Base-by-base conservation (phyloP, 768 basidiomycete species). In the Imleria badia region DNA sequence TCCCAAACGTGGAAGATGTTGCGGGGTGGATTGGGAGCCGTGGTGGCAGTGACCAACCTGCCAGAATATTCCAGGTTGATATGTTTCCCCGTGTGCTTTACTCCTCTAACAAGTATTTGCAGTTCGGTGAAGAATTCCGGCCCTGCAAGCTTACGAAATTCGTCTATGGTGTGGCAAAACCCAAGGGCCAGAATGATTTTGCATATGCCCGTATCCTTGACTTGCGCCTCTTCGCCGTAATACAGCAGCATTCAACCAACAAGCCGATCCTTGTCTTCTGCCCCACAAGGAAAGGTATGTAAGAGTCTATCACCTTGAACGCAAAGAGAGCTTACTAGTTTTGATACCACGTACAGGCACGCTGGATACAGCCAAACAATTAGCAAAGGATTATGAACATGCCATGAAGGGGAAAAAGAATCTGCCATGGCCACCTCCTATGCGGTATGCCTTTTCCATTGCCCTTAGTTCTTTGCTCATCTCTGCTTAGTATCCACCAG, bases 101-200 rank as follows among this genome's bases (percentile, higher is more conserved):
- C 14, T 45, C 31, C 34, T 30, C 43, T 62, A 30, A 59, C 31
- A 26, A 45, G 38, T 3, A 19, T 43, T 7, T 30, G 35, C 53
- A 97, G 93, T 98, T 99, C 58, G 94, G 91, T 11, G 94, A 98
- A 65, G 88, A 91, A 51, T 98, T 84, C 64, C 80, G 96, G 26
- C 94, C 96, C 3, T 95, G 94, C 72, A 84, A 83, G 63, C 78
- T 96, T 7, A 81, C 77, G 4, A 80, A 85, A 48, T 75, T 82
- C 61, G 89, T 97, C 11, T 81, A 91, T 59, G 87, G 88, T 3
- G 81, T 90, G 56, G 76, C 79, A 20, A 81, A 84, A 38, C 69
- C 75, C 38, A 83, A 77, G 58, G 76, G 78, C 44, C 79, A 82
- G 48, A 96, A 94, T 61, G 91, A 93, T 58, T 95, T 92, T 65